Base-by-base conservation (phyloP, 108 stramenopile genomes). In the Stephanodiscus minutulus region DNA sequence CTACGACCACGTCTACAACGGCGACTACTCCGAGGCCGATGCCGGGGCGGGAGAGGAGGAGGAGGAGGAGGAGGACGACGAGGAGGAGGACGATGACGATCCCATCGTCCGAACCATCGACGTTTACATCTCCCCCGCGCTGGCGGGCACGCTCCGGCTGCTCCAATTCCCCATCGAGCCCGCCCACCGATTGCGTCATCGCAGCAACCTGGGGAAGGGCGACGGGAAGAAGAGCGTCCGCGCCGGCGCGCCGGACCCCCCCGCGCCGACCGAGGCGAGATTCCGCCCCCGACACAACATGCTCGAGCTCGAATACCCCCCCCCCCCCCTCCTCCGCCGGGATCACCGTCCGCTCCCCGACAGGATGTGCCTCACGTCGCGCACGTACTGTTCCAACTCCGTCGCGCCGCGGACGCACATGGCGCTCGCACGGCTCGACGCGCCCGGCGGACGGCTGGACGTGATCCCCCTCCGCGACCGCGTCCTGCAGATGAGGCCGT, bases 101-200 rank as follows among this genome's bases (percentile, higher is more conserved):
- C 83, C 83, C 79, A 76, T 95, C 21, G 82, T 92, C 46, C 88
- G 88, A 36, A 89, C 83, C 65, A 92, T 95, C 37, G 89, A 91
- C 48, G 94, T 95, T 9, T 95, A 74, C 76, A 71, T 92, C 54
- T 92, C 89, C 8, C 94, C 89, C 18, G 76, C 82, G 27, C 83
- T 92, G 15, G 64, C 86, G 15, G 28, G 62, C 9, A 82, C 84
- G 24, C 47, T 95, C 5, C 74, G 87, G 43, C 61, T 95, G 47
- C 72, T 95, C 27, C 94, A 95, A 69, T 95, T 85, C 73, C 94
- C 94, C 12, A 76, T 92, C 12, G 83, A 89, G 66, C 83, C 83
- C 47, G 66, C 70, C 56, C 25, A 20, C 54, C 70, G 24, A 24
- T 46, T 25, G 31, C 15, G 36, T 28, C 18, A 11, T 25, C 44